Evolutionary conservation across 208 protist species (phyloP).

Genomic region (Leishmania tarentolae): DNA sequence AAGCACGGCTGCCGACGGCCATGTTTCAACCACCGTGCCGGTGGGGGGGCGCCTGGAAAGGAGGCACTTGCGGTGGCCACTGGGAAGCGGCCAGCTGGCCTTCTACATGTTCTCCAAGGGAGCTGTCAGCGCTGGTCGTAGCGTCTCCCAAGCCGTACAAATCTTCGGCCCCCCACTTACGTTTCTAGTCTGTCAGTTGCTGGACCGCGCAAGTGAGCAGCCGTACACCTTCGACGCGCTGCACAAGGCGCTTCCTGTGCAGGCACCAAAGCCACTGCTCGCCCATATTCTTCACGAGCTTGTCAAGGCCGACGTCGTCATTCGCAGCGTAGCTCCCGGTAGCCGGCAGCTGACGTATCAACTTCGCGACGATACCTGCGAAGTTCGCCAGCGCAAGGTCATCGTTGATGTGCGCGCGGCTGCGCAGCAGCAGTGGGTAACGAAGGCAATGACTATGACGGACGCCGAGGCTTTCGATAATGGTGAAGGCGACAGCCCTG

Average conservation of each 20-base stretch:
- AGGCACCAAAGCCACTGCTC: conserved; percentile 49
- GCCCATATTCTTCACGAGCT: conserved; percentile 54
- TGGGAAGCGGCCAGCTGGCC: conserved; percentile 36
- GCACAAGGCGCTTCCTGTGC: conserved; percentile 42
- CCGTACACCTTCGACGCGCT: conserved; percentile 49
- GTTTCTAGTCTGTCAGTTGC: conserved; percentile 55
- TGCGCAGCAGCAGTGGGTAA: conserved; percentile 36
- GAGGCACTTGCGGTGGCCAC: conserved; percentile 41
- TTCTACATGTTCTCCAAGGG: conserved; percentile 39
- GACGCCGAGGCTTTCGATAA: conserved; percentile 13
- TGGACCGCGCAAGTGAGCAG: conserved; percentile 33
- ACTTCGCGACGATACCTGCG: conserved; percentile 34
- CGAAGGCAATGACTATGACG: conserved; percentile 20
- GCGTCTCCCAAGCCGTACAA: conserved; percentile 19
- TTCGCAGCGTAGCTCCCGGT: conserved; percentile 34
- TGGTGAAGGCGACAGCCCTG: neutral
- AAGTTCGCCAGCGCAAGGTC: conserved; percentile 42
- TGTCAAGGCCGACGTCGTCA: conserved; percentile 51
- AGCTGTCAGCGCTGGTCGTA: neutral
- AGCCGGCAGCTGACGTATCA: conserved; percentile 42
- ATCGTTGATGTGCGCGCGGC: conserved; percentile 45
- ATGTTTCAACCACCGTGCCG: conserved; percentile 20
- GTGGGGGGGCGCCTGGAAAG: conserved; percentile 19
- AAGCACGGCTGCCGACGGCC: conserved; percentile 21
- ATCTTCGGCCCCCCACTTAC: conserved; percentile 55